These are phyloP conservation scores for Salinomyces thailandicus DNA, from an alignment of 2,329 filamentous ascomycete genomes.

Conservation along the genomic window DNA sequence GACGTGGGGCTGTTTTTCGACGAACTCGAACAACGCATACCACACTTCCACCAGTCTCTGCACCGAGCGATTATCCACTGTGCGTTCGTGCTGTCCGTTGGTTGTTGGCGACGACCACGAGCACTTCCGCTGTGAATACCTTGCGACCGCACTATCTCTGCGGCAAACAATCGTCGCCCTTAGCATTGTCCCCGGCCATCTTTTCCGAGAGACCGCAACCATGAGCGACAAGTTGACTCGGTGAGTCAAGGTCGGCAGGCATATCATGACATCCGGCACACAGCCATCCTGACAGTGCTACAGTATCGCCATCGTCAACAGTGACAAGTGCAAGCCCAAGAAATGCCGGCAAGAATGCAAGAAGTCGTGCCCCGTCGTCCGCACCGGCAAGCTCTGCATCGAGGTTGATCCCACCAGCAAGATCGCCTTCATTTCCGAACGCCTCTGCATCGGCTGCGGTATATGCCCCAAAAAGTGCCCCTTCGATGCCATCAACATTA, in stretches of 20 bases:
- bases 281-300: slow-evolving; percentile 7
- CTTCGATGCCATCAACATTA: slow-evolving; percentile 97
- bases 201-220: slow-evolving; percentile 20
- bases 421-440: slow-evolving; percentile 96
- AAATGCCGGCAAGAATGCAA: slow-evolving; percentile 99
- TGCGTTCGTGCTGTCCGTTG: too few relatives aligned
- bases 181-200: too few relatives aligned
- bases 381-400: slow-evolving; percentile 94
- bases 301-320: slow-evolving; percentile 98
- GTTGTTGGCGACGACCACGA: neutral
- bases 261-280: slow-evolving; percentile 6
- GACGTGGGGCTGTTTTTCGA: too few relatives aligned
- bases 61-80: too few relatives aligned
- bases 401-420: slow-evolving; percentile 82
- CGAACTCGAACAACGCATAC: too few relatives aligned
- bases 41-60: too few relatives aligned
- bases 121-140: too few relatives aligned
- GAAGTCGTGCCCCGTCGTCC: slow-evolving; percentile 94
- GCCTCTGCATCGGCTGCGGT: slow-evolving; percentile 93
- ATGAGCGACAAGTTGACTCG: slow-evolving; percentile 94
- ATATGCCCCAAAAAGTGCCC: slow-evolving; percentile 99
- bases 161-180: too few relatives aligned
- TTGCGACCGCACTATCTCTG: too few relatives aligned
- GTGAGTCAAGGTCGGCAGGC: slow-evolving; percentile 42
- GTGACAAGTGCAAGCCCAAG: slow-evolving; percentile 88